Evolutionary conservation across 73 alveolate species (phyloP).

Genomic region (Paramecium primaurelia): DNA sequence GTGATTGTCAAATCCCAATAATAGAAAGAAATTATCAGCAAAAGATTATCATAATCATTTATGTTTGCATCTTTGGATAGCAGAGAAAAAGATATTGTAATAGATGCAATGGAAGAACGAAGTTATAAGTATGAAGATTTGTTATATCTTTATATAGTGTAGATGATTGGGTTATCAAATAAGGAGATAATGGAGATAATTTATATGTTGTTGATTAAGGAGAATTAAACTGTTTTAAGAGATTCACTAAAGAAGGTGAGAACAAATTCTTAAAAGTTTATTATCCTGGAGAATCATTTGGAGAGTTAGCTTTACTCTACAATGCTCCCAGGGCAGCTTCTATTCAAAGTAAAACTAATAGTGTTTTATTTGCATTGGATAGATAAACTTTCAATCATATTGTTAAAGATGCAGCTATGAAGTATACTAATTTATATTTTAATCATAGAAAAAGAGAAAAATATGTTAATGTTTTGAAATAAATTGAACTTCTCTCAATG

Average conservation of each 20-base stretch:
- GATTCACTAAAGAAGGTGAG: conserved; percentile 70
- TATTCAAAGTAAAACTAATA: conserved; percentile 65
- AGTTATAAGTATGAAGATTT: conserved; percentile 38
- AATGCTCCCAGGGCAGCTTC: conserved; percentile 96
- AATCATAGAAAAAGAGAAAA: conserved; percentile 80
- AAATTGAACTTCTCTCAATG: conserved; percentile 71
- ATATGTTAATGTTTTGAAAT: conserved; percentile 78
- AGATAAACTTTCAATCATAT: conserved; percentile 90
- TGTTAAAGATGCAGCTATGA: conserved; percentile 86
- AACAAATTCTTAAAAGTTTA: conserved; percentile 66
- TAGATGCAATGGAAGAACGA: conserved; percentile 93
- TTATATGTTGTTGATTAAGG: conserved; percentile 94
- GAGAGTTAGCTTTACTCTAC: conserved; percentile 88
- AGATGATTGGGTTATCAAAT: conserved; percentile 84
- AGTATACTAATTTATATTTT: background rate
- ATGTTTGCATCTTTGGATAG: conserved; percentile 87
- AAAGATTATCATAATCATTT: conserved; percentile 81
- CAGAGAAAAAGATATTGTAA: conserved; percentile 82
- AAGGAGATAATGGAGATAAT: conserved; percentile 98
- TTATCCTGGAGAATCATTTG: conserved; percentile 91
- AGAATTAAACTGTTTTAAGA: conserved; percentile 75
- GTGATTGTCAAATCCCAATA: conserved; percentile 84
- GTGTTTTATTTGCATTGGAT: conserved; percentile 83
- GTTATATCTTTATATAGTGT: background rate
- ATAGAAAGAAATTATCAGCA: conserved; percentile 72